phyloP scores from a whole-genome alignment of 2,329 filamentous ascomycete genomes.

The Sporothrix pseudoabietina region DNA sequence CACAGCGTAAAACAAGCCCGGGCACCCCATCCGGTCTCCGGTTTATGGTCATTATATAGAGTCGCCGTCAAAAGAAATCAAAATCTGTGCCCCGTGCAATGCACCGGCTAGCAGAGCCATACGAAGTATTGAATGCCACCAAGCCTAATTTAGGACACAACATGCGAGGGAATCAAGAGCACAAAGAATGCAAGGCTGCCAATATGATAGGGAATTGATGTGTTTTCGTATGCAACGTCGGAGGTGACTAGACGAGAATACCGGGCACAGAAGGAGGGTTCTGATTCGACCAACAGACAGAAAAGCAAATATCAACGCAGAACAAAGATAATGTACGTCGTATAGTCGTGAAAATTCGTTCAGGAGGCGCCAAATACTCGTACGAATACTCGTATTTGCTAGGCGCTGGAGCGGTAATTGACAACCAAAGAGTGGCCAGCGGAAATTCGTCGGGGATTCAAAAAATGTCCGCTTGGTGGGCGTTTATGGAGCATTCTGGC shows the following conservation, averaged over 20 bases:
- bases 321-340: not conserved
- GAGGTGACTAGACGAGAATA: not conserved
- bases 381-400: not conserved
- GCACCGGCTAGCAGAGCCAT: not conserved
- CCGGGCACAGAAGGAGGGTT: not conserved
- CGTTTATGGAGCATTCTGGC: not conserved
- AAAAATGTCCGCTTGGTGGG: not conserved
- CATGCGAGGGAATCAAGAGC: not conserved
- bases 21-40: not conserved
- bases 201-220: not conserved
- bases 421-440: not conserved
- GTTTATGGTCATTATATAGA: constrained; percentile 8
- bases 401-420: not conserved
- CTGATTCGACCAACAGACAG: not conserved
- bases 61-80: not conserved
- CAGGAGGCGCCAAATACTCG: not conserved
- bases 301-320: not conserved
- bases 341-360: not conserved
- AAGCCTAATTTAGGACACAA: not conserved
- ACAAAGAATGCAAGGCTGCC: not conserved
- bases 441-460: not conserved
- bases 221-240: not conserved
- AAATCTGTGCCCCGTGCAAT: not conserved
- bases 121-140: not conserved
- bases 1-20: not conserved